Base-by-base conservation (phyloP, 257 asterid genomes). In the Parsonsia alboflavescens region DNA sequence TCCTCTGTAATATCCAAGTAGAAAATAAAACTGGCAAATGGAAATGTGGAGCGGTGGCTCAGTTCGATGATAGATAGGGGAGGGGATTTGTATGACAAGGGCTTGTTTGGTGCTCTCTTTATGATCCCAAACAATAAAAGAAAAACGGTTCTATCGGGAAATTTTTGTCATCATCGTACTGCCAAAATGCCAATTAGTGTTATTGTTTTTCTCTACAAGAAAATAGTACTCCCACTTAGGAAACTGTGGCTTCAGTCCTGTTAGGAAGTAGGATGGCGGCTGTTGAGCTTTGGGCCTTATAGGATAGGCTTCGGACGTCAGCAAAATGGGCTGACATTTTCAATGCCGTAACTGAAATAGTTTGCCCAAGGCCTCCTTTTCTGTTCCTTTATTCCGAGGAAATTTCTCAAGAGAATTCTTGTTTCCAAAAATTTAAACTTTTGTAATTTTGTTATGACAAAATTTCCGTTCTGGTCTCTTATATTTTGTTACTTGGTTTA, bases 21-120 rank as follows among this genome's bases (percentile, higher is more conserved):
- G 26, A 11, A 45, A 28, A 63, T 9, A n/a, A 30, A 10, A 10
- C 9, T 53, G 59, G 26, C 7, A 53, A 53, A 53, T 19, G 59
- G 2, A 54, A 22, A 22, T 21, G 71, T 33, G 11, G 17, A 21
- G 68, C 12, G 49, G 41, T 46, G 63, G 65, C 57, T 53, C 45
- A 53, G 15, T 17, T 28, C 45, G 79, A 73, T 74, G 33, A 71
- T 61, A 24, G 82, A 74, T 74, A 68, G 65, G 65, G 79, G 71
- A 73, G 80, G 45, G n/a, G 81, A 52, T 58, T 12, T 46, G 70
- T 46, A 61, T 52, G 84, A 80, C 76, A 79, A 82, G 77, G 86
- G 92, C 88, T 82, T 81, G 82, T 70, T 85, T 80, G 84, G 86
- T 77, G 86, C 87, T 83, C 84, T 54, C 73, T 48, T 80, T 87